These are phyloP conservation scores for Saccharomycopsis lassenensis DNA, from an alignment of 805 yeast species.

Conservation along the genomic window DNA sequence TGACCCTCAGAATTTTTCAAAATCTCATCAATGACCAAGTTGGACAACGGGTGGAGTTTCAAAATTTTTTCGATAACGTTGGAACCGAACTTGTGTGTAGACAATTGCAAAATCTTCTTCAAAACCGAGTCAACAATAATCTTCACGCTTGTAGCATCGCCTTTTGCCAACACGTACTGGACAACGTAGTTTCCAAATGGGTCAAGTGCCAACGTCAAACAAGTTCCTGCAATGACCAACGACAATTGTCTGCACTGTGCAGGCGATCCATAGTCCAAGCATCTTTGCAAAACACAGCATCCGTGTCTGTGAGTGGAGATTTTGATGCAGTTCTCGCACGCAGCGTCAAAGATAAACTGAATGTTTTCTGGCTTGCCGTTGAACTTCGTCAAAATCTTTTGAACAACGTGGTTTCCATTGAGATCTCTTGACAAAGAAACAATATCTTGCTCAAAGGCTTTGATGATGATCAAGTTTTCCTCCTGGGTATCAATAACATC, in stretches of 20 bases:
- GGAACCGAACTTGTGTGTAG: constrained; percentile 86
- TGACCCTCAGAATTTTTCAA: constrained; percentile 24
- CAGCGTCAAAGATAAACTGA: constrained; percentile 86
- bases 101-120: constrained; percentile 32
- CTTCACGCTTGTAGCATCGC: constrained; percentile 24
- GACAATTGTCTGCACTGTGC: constrained; percentile 62
- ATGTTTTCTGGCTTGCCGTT: constrained; percentile 43
- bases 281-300: constrained; percentile 92
- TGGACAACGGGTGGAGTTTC: constrained; percentile 33
- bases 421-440: constrained; percentile 76
- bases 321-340: constrained; percentile 56
- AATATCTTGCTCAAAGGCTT: constrained; percentile 55
- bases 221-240: constrained; percentile 52
- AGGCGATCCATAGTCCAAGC: constrained; percentile 77
- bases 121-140: constrained; percentile 27
- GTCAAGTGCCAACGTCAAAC: constrained; percentile 66
- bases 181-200: constrained; percentile 97
- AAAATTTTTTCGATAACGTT: constrained; percentile 89
- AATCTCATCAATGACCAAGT: constrained; percentile 42
- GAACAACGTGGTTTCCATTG: constrained; percentile 95
- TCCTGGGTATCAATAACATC: constrained; percentile 66
- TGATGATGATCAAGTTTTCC: constrained; percentile 56
- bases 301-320: constrained; percentile 96
- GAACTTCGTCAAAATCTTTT: constrained; percentile 75
- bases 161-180: constrained; percentile 67